These are phyloP conservation scores for Amanita jacksonii DNA, from an alignment of 768 basidiomycete species.

Conservation along the genomic window DNA sequence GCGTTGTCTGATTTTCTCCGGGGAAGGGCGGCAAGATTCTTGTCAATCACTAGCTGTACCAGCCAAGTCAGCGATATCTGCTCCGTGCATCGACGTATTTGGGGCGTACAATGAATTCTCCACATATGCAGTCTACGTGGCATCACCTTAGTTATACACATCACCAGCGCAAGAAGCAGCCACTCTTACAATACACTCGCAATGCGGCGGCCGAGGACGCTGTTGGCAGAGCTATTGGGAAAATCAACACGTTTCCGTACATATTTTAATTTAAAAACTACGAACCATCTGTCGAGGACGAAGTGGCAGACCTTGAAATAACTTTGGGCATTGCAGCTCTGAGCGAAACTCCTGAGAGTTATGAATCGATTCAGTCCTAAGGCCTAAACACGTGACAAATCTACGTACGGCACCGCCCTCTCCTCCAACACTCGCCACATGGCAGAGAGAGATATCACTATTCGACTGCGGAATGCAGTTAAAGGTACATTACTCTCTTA, in stretches of 20 bases:
- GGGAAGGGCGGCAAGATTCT: constrained; percentile 57
- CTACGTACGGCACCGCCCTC: constrained; percentile 12
- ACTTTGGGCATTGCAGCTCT: constrained; percentile 86
- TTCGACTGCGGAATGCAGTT: constrained; percentile 68
- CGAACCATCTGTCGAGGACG: constrained; percentile 80
- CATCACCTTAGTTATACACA: constrained; percentile 3
- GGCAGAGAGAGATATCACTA: constrained; percentile 78
- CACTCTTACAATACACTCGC: constrained; percentile 68
- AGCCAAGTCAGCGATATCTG: not conserved
- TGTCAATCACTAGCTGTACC: constrained; percentile 72
- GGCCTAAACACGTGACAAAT: constrained; percentile 5
- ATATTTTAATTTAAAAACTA: constrained; percentile 4
- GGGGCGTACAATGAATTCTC: constrained; percentile 69
- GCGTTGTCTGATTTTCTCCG: constrained; percentile 71
- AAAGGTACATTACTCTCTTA: constrained; percentile 43
- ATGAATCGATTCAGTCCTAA: no score
- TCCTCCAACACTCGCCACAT: constrained; percentile 29
- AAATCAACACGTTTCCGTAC: not conserved
- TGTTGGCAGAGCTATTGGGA: constrained; percentile 59
- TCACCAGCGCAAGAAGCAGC: not conserved
- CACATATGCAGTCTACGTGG: constrained; percentile 69
- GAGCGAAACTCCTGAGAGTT: no score
- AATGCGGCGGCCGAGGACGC: constrained; percentile 70
- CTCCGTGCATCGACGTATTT: not conserved
- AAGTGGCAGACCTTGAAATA: constrained; percentile 79